phyloP scores from a whole-genome alignment of 139 green algal genomes.

The Tetraselmis striata region DNA sequence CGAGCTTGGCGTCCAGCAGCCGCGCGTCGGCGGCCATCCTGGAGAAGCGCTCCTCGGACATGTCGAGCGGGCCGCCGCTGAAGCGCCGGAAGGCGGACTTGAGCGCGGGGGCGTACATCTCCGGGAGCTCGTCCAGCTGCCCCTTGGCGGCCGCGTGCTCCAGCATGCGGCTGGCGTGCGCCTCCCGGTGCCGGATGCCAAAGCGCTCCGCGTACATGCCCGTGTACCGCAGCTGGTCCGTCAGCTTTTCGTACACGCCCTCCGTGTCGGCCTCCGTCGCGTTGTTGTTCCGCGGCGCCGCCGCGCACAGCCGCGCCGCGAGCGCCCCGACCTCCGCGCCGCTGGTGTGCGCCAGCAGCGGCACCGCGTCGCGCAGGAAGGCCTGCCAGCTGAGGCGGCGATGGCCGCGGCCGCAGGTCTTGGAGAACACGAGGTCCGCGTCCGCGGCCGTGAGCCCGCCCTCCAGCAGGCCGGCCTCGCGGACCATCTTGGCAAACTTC shows the following conservation, averaged over 20 bases:
- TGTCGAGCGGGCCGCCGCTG: background rate
- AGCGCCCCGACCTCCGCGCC: background rate
- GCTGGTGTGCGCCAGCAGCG: background rate
- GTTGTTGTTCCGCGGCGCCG: background rate
- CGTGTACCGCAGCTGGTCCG: background rate
- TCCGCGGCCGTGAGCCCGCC: background rate
- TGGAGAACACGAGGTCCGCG: background rate
- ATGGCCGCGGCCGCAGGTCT: background rate
- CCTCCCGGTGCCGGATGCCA: background rate
- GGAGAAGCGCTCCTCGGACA: background rate
- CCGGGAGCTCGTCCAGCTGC: background rate
- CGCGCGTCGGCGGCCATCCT: background rate
- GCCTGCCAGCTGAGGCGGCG: background rate
- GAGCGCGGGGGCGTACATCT: background rate
- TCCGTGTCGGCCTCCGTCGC: background rate
- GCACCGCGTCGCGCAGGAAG: background rate
- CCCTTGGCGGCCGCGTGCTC: background rate
- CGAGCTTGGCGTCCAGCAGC: background rate
- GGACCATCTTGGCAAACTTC: background rate
- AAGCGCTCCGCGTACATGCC: background rate
- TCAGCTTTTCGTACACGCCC: background rate
- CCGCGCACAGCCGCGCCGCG: background rate
- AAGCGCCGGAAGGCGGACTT: background rate
- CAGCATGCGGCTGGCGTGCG: background rate
- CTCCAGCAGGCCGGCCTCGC: background rate